phyloP scores from a whole-genome alignment of 2,329 filamentous ascomycete species.

The Diaporthe amygdali region DNA sequence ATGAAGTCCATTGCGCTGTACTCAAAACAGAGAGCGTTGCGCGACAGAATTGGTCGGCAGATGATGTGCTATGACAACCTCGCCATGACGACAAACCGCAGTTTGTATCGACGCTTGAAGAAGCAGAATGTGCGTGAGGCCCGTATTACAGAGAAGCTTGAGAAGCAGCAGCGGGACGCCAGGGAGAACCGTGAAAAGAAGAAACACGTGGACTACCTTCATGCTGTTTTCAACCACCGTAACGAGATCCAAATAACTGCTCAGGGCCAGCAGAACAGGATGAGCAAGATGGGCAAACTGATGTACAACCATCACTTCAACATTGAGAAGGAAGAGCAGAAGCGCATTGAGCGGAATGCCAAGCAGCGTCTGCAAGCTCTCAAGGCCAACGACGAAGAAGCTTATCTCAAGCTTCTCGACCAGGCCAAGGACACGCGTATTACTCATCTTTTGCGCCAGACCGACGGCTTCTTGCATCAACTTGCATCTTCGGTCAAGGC shows the following conservation, averaged over 20 bases:
- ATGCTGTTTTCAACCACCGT: conserved; percentile 83
- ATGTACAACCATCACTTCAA: conserved; percentile 92
- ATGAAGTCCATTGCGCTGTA: conserved; percentile 91
- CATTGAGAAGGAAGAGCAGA: conserved; percentile 99
- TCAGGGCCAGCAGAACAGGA: conserved; percentile 71
- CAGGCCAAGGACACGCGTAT: conserved; percentile 99
- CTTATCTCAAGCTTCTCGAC: conserved; percentile 95
- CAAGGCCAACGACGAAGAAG: conserved; percentile 99
- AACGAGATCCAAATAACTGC: conserved; percentile 76
- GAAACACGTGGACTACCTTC: conserved; percentile 91
- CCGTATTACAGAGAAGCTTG: conserved; percentile 96
- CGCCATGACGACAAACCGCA: conserved; percentile 94
- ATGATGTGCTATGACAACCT: conserved; percentile 97
- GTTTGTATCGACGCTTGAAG: conserved; percentile 91
- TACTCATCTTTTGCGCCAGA: conserved; percentile 94
- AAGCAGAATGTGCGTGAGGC: conserved; percentile 96
- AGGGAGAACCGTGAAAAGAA: conserved; percentile 97
- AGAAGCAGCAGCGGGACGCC: conserved; percentile 97
- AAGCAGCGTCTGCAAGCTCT: conserved; percentile 99
- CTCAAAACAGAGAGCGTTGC: conserved; percentile 83
- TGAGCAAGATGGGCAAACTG: conserved; percentile 84
- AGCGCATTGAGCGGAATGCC: conserved; percentile 93
- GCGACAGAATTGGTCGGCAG: conserved; percentile 85
- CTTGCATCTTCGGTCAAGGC: conserved; percentile 92
- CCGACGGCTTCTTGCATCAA: conserved; percentile 95